A percentile compares a stretch with the other conserved stretches of the same genome.
These are phyloP conservation scores for Rhodotorula sp. DNA, from an alignment of 1,284 basidiomycete species.

Conservation along the genomic window DNA sequence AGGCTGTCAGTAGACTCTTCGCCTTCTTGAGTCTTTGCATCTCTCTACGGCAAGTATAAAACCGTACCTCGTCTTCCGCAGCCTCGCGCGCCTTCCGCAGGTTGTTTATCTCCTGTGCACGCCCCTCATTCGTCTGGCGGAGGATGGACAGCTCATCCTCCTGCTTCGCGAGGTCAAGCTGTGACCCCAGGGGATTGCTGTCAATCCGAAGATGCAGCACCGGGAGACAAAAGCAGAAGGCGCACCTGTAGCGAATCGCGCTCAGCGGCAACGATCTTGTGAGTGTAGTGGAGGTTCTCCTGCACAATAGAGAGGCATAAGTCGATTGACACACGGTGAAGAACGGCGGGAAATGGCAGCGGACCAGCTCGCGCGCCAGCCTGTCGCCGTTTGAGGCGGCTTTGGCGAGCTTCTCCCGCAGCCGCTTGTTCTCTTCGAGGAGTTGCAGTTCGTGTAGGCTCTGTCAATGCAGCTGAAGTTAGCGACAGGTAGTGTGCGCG, in stretches of 20 bases:
- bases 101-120: background rate
- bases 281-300: background rate
- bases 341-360: background rate
- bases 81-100: slow-evolving; percentile 12
- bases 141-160: slow-evolving; percentile 16
- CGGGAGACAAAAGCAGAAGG: background rate
- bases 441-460: background rate
- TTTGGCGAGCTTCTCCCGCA: background rate
- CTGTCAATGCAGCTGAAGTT: background rate
- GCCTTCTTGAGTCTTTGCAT: too few relatives aligned
- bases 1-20: too few relatives aligned
- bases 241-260: slow-evolving; percentile 7
- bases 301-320: background rate
- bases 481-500: background rate
- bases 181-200: background rate
- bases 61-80: slow-evolving; percentile 3
- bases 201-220: background rate
- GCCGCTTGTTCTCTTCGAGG: background rate
- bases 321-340: background rate
- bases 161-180: slow-evolving; percentile 7
- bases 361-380: background rate
- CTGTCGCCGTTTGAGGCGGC: too few relatives aligned
- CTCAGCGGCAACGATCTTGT: background rate
- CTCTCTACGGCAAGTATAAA: too few relatives aligned
- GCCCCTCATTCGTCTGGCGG: slow-evolving; percentile 3